Conservation (phyloP, 176 grass and related monocot species). For the Avena atlantica region DNA sequence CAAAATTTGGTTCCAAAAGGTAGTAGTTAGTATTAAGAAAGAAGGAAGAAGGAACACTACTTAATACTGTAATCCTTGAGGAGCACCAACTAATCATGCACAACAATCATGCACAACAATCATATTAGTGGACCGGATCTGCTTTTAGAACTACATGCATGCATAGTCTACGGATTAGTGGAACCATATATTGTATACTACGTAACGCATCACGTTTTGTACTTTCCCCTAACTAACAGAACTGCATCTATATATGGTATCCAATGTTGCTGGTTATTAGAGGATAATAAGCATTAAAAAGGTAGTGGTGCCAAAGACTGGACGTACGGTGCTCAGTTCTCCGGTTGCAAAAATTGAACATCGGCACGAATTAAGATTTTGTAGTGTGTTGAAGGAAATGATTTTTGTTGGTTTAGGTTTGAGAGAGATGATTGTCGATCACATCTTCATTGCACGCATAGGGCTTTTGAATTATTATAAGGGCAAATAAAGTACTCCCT, state of each 20-base stretch:
- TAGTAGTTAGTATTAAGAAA: neutral
- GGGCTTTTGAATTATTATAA: too few species aligned
- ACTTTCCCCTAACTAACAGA: too few species aligned
- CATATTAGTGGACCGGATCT: neutral
- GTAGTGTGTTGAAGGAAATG: neutral
- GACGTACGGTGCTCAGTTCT: slow-evolving; percentile 7
- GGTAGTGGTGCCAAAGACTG: neutral
- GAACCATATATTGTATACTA: neutral
- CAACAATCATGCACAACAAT: slow-evolving; percentile 3
- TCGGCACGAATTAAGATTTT: too few species aligned
- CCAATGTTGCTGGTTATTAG: too few species aligned
- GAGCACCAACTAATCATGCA: slow-evolving; percentile 25
- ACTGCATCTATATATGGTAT: too few species aligned
- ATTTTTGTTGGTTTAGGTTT: neutral
- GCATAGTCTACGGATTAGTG: slow-evolving; percentile 14
- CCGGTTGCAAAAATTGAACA: too few species aligned
- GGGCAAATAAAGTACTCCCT: too few species aligned
- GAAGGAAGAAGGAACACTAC: neutral
- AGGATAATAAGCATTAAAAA: too few species aligned
- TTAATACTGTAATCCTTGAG: slow-evolving; percentile 9
- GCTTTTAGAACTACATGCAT: slow-evolving; percentile 45
- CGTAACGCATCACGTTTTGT: too few species aligned
- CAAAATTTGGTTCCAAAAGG: neutral
- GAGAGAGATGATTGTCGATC: neutral
- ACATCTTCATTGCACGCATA: too few species aligned